Evolutionary conservation across 129 eudicot species (phyloP).

Genomic region (Solidago caesia): DNA sequence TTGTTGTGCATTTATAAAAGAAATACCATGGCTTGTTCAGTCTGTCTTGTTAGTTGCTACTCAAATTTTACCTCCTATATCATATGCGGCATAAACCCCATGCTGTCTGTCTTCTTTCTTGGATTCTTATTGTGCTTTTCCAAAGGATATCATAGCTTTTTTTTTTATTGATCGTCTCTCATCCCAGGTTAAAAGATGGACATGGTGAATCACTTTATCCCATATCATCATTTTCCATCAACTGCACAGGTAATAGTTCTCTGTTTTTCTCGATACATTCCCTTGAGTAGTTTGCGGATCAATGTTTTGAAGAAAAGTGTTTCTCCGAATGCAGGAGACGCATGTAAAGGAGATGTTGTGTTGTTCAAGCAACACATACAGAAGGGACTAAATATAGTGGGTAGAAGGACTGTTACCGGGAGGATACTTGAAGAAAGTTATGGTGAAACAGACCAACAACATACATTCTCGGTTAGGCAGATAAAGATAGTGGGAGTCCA

Average conservation of each 20-base stretch:
- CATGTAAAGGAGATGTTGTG: constrained; percentile 83
- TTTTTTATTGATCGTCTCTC: background rate
- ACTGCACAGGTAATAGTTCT: constrained; percentile 64
- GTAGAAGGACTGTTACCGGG: constrained; percentile 74
- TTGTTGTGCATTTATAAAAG: background rate
- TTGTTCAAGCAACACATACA: constrained; percentile 75
- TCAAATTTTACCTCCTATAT: background rate
- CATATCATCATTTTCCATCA: constrained; percentile 66
- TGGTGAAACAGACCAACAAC: constrained; percentile 73
- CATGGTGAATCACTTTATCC: constrained; percentile 66
- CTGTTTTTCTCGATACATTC: constrained; percentile 2
- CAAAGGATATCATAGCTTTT: background rate
- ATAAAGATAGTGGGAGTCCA: background rate
- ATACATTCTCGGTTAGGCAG: constrained; percentile 81
- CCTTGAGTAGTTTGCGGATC: constrained; percentile 5
- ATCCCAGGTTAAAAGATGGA: constrained; percentile 65
- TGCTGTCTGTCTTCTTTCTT: background rate
- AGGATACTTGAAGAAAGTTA: constrained; percentile 81
- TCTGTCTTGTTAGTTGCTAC: constrained; percentile 6
- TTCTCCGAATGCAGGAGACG: constrained; percentile 65
- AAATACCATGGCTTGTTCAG: constrained; percentile 3
- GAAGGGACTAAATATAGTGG: constrained; percentile 39
- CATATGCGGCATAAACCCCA: background rate
- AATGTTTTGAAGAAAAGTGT: constrained; percentile 7
- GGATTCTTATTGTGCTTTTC: constrained; percentile 8